phyloP scores from a whole-genome alignment of 257 asterid genomes.

The Linderniella brevidens region DNA sequence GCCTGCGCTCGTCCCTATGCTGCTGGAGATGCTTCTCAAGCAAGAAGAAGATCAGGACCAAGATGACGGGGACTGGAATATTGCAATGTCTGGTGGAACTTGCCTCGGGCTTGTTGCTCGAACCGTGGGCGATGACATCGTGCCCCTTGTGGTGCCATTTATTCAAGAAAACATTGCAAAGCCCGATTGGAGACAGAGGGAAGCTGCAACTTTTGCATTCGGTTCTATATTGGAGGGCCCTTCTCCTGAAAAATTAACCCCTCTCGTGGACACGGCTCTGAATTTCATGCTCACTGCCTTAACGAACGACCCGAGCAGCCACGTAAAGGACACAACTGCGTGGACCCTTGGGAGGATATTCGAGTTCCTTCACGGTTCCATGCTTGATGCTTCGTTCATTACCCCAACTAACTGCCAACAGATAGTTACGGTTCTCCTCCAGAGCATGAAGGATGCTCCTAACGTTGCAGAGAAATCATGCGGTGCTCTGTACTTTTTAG shows the following conservation, averaged over 20 bases:
- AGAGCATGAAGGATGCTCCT: constrained; percentile 76
- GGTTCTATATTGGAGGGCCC: constrained; percentile 61
- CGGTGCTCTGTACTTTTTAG: constrained; percentile 71
- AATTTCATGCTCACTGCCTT: constrained; percentile 43
- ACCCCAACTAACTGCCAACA: constrained; percentile 58
- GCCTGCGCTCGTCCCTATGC: constrained; percentile 46
- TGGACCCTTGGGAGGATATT: constrained; percentile 33
- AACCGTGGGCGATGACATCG: constrained; percentile 47
- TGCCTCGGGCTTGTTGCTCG: constrained; percentile 57
- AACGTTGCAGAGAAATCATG: constrained; percentile 81
- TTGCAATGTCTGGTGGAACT: constrained; percentile 63
- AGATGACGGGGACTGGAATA: constrained; percentile 58
- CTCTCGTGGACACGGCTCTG: constrained; percentile 39
- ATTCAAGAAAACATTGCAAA: constrained; percentile 34
- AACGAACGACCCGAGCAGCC: constrained; percentile 27
- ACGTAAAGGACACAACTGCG: constrained; percentile 2
- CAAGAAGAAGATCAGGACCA: constrained; percentile 61
- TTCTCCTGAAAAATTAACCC: constrained; percentile 31
- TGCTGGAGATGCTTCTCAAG: constrained; percentile 47
- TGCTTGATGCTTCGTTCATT: constrained; percentile 45
- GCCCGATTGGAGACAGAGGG: constrained; percentile 60
- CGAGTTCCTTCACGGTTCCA: constrained; percentile 51
- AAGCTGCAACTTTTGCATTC: constrained; percentile 51
- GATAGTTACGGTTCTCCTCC: constrained; percentile 60
- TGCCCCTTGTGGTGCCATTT: constrained; percentile 44